Evolutionary conservation across 106 monocot genomes (phyloP).

Genomic region (Narthecium ossifragum): DNA sequence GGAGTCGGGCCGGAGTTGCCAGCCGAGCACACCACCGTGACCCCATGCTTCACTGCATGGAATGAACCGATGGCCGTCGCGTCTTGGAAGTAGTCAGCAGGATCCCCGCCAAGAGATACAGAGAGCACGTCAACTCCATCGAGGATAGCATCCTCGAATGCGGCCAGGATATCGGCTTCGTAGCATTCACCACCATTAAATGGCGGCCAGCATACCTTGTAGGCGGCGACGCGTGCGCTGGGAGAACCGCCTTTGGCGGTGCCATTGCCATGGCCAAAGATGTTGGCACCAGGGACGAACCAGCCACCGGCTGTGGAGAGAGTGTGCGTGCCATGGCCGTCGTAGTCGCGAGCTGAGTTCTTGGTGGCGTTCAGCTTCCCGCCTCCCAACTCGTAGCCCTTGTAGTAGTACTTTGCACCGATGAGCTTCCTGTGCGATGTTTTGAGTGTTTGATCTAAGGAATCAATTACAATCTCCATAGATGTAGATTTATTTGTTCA

Average conservation of each 20-base stretch:
- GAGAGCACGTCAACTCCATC: slow-evolving; percentile 63
- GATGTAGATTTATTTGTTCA: neutral
- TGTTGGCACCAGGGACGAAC: slow-evolving; percentile 34
- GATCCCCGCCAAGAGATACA: slow-evolving; percentile 27
- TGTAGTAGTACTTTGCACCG: slow-evolving; percentile 52
- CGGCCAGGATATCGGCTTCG: slow-evolving; percentile 54
- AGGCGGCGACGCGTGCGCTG: slow-evolving; percentile 43
- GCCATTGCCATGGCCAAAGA: slow-evolving; percentile 50
- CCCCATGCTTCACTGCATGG: slow-evolving; percentile 43
- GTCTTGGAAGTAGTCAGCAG: slow-evolving; percentile 24
- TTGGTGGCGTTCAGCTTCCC: neutral
- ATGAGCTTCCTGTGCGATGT: slow-evolving; percentile 47
- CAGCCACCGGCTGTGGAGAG: slow-evolving; percentile 62
- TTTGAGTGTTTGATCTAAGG: neutral
- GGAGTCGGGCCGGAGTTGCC: slow-evolving; percentile 40
- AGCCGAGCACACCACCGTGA: slow-evolving; percentile 35
- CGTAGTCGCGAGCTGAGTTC: slow-evolving; percentile 27
- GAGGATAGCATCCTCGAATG: slow-evolving; percentile 39
- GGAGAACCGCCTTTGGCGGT: slow-evolving; percentile 66
- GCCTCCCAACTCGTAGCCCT: slow-evolving; percentile 13
- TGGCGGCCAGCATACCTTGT: slow-evolving; percentile 59
- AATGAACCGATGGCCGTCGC: slow-evolving; percentile 47
- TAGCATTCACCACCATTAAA: slow-evolving; percentile 23
- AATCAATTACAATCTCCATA: neutral
- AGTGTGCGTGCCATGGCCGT: slow-evolving; percentile 81